Percentiles rank a stretch among this genome's conserved stretches.
phyloP scores from a whole-genome alignment of 345 rosid genomes.

The Carallia brachiata region DNA sequence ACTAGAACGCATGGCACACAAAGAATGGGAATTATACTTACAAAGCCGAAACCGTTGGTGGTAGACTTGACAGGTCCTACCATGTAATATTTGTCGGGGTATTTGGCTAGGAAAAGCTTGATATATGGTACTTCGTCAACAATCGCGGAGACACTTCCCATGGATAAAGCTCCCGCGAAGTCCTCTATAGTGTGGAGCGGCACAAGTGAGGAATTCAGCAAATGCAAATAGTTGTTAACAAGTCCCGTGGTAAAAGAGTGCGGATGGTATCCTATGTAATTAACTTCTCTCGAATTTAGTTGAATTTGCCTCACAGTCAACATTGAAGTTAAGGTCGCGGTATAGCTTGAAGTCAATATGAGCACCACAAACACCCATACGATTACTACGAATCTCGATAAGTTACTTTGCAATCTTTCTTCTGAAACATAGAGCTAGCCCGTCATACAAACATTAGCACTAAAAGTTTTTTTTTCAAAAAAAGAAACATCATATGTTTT shows the following conservation, averaged over 20 bases:
- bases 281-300: too few relatives aligned
- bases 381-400: conserved; percentile 33
- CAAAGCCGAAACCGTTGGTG: conserved; percentile 48
- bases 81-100: conserved; percentile 23
- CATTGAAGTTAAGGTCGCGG: conserved; percentile 40
- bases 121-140: conserved; percentile 24
- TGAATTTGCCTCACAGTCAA: conserved; percentile 32
- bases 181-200: conserved; percentile 1
- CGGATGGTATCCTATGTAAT: too few relatives aligned
- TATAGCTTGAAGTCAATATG: conserved; percentile 39
- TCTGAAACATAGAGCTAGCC: background rate
- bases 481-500: too few relatives aligned
- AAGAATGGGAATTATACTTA: conserved; percentile 16
- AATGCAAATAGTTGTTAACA: too few relatives aligned
- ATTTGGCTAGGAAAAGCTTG: conserved; percentile 13
- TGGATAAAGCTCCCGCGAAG: conserved; percentile 20
- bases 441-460: too few relatives aligned
- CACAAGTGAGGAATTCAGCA: background rate
- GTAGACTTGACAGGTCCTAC: conserved; percentile 14
- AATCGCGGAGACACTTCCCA: conserved; percentile 25
- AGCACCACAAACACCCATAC: conserved; percentile 39
- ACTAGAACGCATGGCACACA: too few relatives aligned
- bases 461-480: too few relatives aligned
- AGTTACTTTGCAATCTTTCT: conserved; percentile 36
- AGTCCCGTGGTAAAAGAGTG: background rate